Percentiles rank a stretch among this genome's conserved stretches.
These are phyloP conservation scores for Betula pendula DNA, from an alignment of 306 rosid species.

Conservation along the genomic window DNA sequence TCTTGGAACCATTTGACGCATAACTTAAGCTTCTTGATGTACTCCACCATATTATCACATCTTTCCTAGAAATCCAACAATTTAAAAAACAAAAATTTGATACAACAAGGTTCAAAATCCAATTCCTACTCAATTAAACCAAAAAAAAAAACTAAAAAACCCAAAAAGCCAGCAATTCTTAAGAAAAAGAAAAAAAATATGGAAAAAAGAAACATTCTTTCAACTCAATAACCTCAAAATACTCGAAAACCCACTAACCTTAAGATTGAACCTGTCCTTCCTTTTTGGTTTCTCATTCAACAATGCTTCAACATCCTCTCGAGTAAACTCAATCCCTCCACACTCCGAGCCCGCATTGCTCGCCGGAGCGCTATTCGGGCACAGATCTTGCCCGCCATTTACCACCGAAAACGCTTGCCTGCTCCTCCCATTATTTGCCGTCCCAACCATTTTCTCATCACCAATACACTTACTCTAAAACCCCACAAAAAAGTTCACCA, in stretches of 20 bases:
- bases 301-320: conserved; percentile 89
- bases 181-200: conserved; percentile 15
- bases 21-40: conserved; percentile 84
- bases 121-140: conserved; percentile 1
- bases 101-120: conserved; percentile 19
- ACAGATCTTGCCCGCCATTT: conserved; percentile 73
- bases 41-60: conserved; percentile 89
- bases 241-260: conserved; percentile 54
- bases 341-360: conserved; percentile 89
- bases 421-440: conserved; percentile 74
- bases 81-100: background rate
- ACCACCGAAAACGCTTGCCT: conserved; percentile 63
- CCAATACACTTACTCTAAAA: conserved; percentile 32
- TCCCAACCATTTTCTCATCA: conserved; percentile 83
- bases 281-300: conserved; percentile 76
- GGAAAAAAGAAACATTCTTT: background rate
- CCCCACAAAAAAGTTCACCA: background rate
- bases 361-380: conserved; percentile 75
- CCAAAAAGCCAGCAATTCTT: conserved; percentile 1
- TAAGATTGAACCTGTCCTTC: conserved; percentile 89
- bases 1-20: conserved; percentile 99
- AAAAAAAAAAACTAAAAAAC: conserved; percentile 2
- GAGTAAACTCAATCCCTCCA: conserved; percentile 76
- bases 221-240: conserved; percentile 21
- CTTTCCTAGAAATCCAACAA: conserved; percentile 64